Conservation (phyloP, 2,329 filamentous ascomycete genomes). For the Colletotrichum spaethianum region DNA sequence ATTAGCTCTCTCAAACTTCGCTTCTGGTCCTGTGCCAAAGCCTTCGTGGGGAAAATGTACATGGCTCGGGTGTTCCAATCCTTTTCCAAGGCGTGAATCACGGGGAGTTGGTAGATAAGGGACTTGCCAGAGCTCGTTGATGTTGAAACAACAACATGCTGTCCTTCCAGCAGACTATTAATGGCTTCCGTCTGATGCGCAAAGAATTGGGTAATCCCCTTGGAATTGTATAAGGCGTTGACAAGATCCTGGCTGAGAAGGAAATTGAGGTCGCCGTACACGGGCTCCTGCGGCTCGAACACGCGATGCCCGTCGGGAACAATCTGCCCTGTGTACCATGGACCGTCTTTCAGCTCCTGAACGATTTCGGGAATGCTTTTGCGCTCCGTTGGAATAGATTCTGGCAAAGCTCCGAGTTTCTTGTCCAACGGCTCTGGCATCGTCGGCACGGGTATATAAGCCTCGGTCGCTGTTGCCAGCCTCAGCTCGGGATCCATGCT, state of each 20-base stretch:
- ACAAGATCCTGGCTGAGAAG: slow-evolving; percentile 90
- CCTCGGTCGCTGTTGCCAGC: slow-evolving; percentile 71
- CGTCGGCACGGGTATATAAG: slow-evolving; percentile 74
- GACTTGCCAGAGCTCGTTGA: slow-evolving; percentile 98
- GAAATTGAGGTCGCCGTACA: slow-evolving; percentile 89
- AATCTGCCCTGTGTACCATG: slow-evolving; percentile 94
- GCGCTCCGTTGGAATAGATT: slow-evolving; percentile 83
- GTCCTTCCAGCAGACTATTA: slow-evolving; percentile 85
- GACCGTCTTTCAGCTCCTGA: slow-evolving; percentile 81
- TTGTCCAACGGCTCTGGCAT: slow-evolving; percentile 53
- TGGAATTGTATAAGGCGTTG: slow-evolving; percentile 96
- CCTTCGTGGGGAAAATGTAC: slow-evolving; percentile 99
- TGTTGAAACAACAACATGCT: slow-evolving; percentile 92
- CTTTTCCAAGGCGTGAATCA: slow-evolving; percentile 87
- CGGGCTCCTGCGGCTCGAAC: slow-evolving; percentile 86
- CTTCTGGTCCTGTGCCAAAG: slow-evolving; percentile 93
- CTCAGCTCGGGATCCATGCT: slow-evolving; percentile 76
- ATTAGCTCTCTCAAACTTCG: slow-evolving; percentile 90
- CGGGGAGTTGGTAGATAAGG: slow-evolving; percentile 96
- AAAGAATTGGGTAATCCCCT: slow-evolving; percentile 87
- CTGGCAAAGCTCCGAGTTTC: slow-evolving; percentile 68
- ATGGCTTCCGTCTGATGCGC: slow-evolving; percentile 95
- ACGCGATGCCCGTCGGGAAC: slow-evolving; percentile 93
- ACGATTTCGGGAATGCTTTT: slow-evolving; percentile 88
- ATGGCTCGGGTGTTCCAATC: slow-evolving; percentile 86